These are phyloP conservation scores for Podospora conica DNA, from an alignment of 495 filamentous ascomycete genomes.

Conservation along the genomic window DNA sequence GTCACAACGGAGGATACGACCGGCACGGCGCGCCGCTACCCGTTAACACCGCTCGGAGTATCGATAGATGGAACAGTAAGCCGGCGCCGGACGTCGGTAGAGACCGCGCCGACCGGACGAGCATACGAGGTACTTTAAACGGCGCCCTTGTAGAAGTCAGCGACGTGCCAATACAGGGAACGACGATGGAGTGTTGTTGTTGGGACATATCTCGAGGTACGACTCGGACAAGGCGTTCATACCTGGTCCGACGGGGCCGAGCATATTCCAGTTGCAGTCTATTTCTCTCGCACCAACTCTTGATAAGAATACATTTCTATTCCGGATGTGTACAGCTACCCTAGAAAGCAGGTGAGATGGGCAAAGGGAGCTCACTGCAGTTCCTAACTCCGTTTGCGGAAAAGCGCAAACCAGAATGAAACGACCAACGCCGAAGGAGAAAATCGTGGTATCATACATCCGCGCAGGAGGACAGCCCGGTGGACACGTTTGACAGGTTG, in stretches of 20 bases:
- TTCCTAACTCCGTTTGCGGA: not conserved
- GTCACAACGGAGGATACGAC: no score
- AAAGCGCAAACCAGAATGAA: conserved; percentile 1
- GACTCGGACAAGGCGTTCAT: not conserved
- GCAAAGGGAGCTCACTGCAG: not conserved
- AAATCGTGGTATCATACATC: not conserved
- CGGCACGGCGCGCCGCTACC: no score
- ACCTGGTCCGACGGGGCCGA: not conserved
- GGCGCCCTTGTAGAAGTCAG: not conserved
- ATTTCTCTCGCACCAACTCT: not conserved
- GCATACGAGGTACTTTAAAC: no score
- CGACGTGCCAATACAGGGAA: not conserved
- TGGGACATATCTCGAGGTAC: not conserved
- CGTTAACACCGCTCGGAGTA: no score
- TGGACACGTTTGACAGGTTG: not conserved
- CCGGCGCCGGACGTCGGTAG: no score
- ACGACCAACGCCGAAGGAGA: conserved; percentile 6
- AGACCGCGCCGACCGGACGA: no score
- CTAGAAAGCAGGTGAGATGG: not conserved
- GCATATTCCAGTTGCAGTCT: not conserved
- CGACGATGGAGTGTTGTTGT: not conserved
- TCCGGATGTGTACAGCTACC: not conserved
- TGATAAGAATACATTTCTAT: not conserved
- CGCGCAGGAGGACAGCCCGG: not conserved
- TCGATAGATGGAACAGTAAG: no score